These are phyloP conservation scores for Taiozyma sp. DNA, from an alignment of 1,139 yeast genomes.

Conservation along the genomic window DNA sequence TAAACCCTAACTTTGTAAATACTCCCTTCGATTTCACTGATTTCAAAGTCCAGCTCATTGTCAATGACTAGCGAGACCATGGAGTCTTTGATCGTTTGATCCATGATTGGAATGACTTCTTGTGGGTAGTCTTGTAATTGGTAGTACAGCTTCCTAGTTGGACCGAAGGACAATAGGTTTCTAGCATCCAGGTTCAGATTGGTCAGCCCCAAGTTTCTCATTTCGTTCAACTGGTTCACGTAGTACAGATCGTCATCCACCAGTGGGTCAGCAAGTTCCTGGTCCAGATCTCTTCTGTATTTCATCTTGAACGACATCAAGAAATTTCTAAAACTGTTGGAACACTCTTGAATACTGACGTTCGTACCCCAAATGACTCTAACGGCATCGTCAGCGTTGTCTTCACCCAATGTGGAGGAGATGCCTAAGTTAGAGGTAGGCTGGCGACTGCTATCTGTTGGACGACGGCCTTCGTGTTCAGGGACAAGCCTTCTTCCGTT, in stretches of 20 bases:
- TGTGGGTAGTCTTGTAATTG: constrained; percentile 92
- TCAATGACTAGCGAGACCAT: constrained; percentile 75
- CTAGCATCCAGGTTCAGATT: constrained; percentile 81
- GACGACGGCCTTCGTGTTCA: constrained; percentile 9
- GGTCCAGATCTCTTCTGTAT: constrained; percentile 61
- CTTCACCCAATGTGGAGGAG: constrained; percentile 17
- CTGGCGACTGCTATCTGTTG: constrained; percentile 4
- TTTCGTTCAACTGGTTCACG: constrained; percentile 62
- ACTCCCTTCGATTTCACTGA: constrained; percentile 63
- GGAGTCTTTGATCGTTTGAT: constrained; percentile 88
- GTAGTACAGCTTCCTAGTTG: constrained; percentile 73
- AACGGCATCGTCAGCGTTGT: constrained; percentile 42
- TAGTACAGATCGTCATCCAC: constrained; percentile 74
- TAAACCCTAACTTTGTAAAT: constrained; percentile 87
- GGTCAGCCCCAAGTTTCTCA: constrained; percentile 75
- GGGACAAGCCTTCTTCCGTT: constrained; percentile 31
- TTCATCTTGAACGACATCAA: constrained; percentile 77
- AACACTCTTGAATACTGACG: constrained; percentile 84
- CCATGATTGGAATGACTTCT: constrained; percentile 97
- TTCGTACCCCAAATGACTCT: constrained; percentile 99
- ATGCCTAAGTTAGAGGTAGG: constrained; percentile 14
- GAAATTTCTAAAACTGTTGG: constrained; percentile 74
- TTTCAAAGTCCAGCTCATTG: constrained; percentile 33
- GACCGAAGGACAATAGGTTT: constrained; percentile 70
- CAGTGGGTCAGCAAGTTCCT: constrained; percentile 38